Percentiles rank a stretch among this genome's conserved stretches.
These are phyloP conservation scores for Furculomyces boomerangus DNA, from an alignment of 371 early-diverging fungal genomes.

Conservation along the genomic window DNA sequence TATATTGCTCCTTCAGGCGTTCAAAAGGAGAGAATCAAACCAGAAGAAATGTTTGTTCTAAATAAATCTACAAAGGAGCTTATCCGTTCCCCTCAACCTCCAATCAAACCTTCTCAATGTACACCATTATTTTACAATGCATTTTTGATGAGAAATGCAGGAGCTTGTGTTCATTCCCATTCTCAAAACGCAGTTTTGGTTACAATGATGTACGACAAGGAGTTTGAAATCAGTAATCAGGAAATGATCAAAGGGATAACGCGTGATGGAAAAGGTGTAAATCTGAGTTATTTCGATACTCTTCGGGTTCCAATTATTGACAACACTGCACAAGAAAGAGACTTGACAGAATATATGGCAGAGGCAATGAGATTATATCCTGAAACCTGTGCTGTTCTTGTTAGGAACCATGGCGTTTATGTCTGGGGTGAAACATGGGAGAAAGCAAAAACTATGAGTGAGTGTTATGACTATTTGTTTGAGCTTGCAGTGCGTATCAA, in stretches of 20 bases:
- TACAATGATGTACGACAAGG: slow-evolving; percentile 55
- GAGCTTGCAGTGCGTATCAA: slow-evolving; percentile 90
- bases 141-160: slow-evolving; percentile 72
- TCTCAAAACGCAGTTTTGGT: slow-evolving; percentile 89
- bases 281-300: slow-evolving; percentile 59
- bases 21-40: slow-evolving; percentile 83
- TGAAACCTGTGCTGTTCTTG: slow-evolving; percentile 89
- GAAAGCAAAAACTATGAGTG: slow-evolving; percentile 94
- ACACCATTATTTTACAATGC: slow-evolving; percentile 91
- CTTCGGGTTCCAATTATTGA: slow-evolving; percentile 89
- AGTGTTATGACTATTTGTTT: slow-evolving; percentile 95
- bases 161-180: slow-evolving; percentile 93
- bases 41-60: slow-evolving; percentile 73
- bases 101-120: slow-evolving; percentile 67
- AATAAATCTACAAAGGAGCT: slow-evolving; percentile 34
- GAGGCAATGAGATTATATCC: slow-evolving; percentile 77
- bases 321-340: slow-evolving; percentile 88
- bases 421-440: slow-evolving; percentile 95
- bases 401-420: slow-evolving; percentile 76
- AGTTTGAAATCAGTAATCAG: slow-evolving; percentile 79
- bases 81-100: slow-evolving; percentile 45
- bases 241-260: slow-evolving; percentile 98
- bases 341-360: slow-evolving; percentile 81
- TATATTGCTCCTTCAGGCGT: slow-evolving; percentile 86
- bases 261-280: slow-evolving; percentile 42